Evolutionary conservation across 2,329 filamentous ascomycete genomes (phyloP).

Genomic region (Ceratocystis huliohia): DNA sequence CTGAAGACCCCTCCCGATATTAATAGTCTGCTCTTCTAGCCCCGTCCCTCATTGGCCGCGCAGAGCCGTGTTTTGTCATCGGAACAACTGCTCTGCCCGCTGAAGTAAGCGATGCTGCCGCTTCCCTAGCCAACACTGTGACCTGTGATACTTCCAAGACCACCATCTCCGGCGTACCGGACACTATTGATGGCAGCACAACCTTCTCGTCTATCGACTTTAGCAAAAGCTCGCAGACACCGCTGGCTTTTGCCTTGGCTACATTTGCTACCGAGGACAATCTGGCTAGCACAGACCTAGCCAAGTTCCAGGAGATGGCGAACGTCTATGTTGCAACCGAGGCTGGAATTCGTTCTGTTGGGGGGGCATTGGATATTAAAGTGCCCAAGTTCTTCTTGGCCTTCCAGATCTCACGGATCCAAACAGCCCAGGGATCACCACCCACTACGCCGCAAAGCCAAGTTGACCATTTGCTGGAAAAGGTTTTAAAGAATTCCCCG

Average conservation of each 20-base stretch:
- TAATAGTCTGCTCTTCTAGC: constrained; percentile 1
- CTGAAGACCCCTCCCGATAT: neutral
- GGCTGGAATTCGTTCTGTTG: constrained; percentile 42
- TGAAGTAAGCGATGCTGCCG: constrained; percentile 35
- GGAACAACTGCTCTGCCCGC: constrained; percentile 38
- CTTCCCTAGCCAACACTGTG: constrained; percentile 32
- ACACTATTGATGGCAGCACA: constrained; percentile 39
- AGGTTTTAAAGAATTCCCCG: constrained; percentile 44
- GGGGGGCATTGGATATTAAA: constrained; percentile 43
- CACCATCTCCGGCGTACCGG: constrained; percentile 42
- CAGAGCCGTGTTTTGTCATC: constrained; percentile 41
- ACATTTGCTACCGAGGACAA: constrained; percentile 40
- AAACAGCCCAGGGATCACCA: constrained; percentile 45
- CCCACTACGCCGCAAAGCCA: constrained; percentile 39
- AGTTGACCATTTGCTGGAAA: constrained; percentile 44
- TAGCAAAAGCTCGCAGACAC: constrained; percentile 34
- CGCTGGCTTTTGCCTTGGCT: constrained; percentile 42
- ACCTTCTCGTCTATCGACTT: constrained; percentile 47
- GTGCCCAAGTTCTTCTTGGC: constrained; percentile 51
- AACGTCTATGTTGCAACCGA: constrained; percentile 48
- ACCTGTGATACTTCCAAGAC: constrained; percentile 38
- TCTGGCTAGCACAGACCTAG: constrained; percentile 38
- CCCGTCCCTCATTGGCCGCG: constrained; percentile 24
- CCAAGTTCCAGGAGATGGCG: constrained; percentile 40
- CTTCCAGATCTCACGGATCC: constrained; percentile 46